These are phyloP conservation scores for Quaeritorhiza haematococci DNA, from an alignment of 371 early-diverging fungal genomes.

Conservation along the genomic window DNA sequence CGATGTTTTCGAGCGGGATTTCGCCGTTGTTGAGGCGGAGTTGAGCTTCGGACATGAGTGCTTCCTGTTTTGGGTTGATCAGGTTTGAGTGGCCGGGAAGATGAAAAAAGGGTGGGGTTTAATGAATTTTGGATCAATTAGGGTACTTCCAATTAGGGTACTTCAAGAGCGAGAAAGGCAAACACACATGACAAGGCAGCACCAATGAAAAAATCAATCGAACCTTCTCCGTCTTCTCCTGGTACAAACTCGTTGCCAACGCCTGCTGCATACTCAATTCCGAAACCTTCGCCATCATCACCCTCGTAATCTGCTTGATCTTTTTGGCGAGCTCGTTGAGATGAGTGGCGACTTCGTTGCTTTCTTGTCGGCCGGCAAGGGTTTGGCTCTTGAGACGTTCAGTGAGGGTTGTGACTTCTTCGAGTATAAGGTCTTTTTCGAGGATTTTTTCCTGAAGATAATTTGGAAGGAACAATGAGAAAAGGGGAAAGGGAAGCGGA, in stretches of 20 bases:
- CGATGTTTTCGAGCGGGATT: conserved; percentile 36
- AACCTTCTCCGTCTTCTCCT: conserved; percentile 46
- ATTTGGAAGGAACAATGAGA: background rate
- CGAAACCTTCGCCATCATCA: conserved; percentile 47
- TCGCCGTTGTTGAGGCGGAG: conserved; percentile 28
- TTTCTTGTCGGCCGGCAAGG: conserved; percentile 29
- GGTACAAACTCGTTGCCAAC: conserved; percentile 41
- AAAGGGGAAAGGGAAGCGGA: conserved; percentile 3
- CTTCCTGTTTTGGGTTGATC: conserved; percentile 25
- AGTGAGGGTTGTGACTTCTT: conserved; percentile 42
- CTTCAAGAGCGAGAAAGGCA: background rate
- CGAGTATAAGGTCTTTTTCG: conserved; percentile 50
- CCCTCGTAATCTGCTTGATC: conserved; percentile 33
- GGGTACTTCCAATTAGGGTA: background rate
- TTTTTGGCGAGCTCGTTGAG: conserved; percentile 43
- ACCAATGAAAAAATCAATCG: conserved; percentile 4
- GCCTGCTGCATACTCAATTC: conserved; percentile 56
- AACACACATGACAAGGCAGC: background rate
- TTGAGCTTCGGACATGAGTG: conserved; percentile 30
- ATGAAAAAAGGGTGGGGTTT: too few relatives aligned
- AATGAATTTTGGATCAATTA: too few relatives aligned
- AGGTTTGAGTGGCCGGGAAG: too few relatives aligned
- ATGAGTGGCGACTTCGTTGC: conserved; percentile 25
- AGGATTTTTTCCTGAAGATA: conserved; percentile 35
- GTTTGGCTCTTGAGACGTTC: conserved; percentile 39